Evolutionary conservation across 192 early-diverging fungal genomes (phyloP).

Genomic region (Helicostylum pulchrum): DNA sequence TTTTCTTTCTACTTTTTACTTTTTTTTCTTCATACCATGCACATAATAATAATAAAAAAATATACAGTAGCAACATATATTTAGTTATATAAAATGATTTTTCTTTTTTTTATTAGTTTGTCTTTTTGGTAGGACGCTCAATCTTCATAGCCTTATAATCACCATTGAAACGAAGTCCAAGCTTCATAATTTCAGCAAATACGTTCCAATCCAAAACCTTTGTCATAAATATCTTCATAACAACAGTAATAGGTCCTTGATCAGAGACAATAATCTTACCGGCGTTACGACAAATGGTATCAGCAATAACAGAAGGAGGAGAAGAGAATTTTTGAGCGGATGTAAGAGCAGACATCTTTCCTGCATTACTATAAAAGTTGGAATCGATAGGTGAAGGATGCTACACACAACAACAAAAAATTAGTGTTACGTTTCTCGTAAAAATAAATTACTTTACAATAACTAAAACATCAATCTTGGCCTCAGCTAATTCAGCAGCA

Average conservation of each 20-base stretch:
- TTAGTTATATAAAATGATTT: no score
- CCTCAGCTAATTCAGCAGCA: conserved; percentile 45
- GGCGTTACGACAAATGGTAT: conserved; percentile 50
- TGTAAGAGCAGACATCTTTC: conserved; percentile 42
- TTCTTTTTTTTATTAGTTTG: not conserved
- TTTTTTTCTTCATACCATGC: no score
- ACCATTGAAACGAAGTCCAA: conserved; percentile 35
- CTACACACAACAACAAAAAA: conserved; percentile 14
- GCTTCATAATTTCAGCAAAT: conserved; percentile 51
- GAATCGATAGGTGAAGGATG: conserved; percentile 56
- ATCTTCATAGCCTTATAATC: conserved; percentile 53
- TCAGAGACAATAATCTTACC: conserved; percentile 52
- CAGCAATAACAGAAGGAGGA: conserved; percentile 49
- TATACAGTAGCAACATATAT: no score
- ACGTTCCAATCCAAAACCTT: conserved; percentile 59
- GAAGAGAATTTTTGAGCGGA: conserved; percentile 42
- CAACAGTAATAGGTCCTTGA: conserved; percentile 44
- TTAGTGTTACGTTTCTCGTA: not conserved
- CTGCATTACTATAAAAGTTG: conserved; percentile 55
- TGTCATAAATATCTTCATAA: conserved; percentile 43
- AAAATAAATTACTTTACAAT: no score
- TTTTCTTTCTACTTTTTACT: no score
- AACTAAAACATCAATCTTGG: conserved; percentile 54
- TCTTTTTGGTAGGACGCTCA: conserved; percentile 15
- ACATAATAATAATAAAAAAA: no score